Evolutionary conservation across 2,329 filamentous ascomycete species (phyloP).

Genomic region (Sporothrix globosa): DNA sequence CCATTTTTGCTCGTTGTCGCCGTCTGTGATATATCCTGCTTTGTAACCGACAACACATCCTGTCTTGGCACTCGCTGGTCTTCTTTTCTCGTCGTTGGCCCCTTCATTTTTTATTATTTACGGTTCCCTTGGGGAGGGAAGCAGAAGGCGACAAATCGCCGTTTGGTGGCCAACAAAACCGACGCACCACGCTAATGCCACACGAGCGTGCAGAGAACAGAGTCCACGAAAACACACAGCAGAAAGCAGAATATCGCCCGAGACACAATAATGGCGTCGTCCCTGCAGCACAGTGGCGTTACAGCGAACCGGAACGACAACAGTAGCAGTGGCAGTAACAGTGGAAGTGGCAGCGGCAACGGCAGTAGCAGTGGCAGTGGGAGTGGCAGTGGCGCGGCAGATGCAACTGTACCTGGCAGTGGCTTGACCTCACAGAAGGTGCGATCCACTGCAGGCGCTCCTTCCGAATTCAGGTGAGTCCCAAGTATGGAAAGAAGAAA

Average conservation of each 20-base stretch:
- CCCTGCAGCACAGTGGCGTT: slow-evolving; percentile 4
- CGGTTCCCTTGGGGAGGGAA: neutral
- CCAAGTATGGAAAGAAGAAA: neutral
- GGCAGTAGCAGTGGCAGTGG: neutral
- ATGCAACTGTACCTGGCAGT: neutral
- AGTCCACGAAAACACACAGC: neutral
- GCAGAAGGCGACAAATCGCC: too few species aligned
- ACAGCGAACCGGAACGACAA: neutral
- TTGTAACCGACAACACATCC: neutral
- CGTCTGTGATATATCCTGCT: neutral
- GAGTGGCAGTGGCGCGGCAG: slow-evolving; percentile 7
- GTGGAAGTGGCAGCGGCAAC: slow-evolving; percentile 10
- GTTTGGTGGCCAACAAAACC: neutral
- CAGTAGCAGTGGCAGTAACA: neutral
- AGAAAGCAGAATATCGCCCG: neutral
- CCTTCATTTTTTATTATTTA: neutral
- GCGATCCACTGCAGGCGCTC: slow-evolving; percentile 7
- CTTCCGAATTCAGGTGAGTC: slow-evolving; percentile 19
- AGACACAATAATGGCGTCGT: slow-evolving; percentile 9
- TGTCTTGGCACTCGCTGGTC: neutral
- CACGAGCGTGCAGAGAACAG: too few species aligned
- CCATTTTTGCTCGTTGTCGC: too few species aligned
- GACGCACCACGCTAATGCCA: neutral
- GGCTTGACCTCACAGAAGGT: neutral
- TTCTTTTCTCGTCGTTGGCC: neutral